These are phyloP conservation scores for Maudiozyma turicensis DNA, from an alignment of 805 yeast genomes.

Conservation along the genomic window DNA sequence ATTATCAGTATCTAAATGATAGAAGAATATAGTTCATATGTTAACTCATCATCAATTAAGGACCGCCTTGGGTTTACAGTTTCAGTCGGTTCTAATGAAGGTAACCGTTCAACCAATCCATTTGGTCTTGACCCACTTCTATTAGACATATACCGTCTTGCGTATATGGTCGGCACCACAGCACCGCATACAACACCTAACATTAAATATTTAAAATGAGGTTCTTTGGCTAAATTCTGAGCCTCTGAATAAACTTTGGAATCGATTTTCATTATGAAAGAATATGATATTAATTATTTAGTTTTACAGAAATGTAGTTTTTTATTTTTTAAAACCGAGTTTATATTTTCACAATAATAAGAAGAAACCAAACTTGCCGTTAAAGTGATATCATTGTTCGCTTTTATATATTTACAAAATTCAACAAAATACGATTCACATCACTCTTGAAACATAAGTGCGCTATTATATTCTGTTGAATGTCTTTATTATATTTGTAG, in stretches of 20 bases:
- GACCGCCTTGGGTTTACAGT: background rate
- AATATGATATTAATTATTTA: no score
- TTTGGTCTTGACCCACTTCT: conserved; percentile 4
- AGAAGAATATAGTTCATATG: conserved; percentile 16
- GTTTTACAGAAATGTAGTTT: background rate
- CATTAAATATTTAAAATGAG: conserved; percentile 19
- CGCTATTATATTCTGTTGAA: no score
- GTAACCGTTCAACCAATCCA: conserved; percentile 1
- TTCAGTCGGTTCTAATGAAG: conserved; percentile 1
- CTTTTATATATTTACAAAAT: no score
- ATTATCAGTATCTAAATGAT: conserved; percentile 8
- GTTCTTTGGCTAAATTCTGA: conserved; percentile 17
- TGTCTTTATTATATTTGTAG: no score
- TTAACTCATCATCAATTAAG: conserved; percentile 10
- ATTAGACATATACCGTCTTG: conserved; percentile 10
- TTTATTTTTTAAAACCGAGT: background rate
- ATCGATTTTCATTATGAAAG: conserved; percentile 18
- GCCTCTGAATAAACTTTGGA: conserved; percentile 21
- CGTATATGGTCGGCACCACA: conserved; percentile 21
- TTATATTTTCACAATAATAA: background rate
- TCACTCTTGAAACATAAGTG: no score
- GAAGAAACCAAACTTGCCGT: no score
- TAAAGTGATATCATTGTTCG: no score
- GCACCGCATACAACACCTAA: conserved; percentile 23
- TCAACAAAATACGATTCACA: no score